These are phyloP conservation scores for Trichosanthes truncata DNA, from an alignment of 306 rosid genomes.

Conservation along the genomic window DNA sequence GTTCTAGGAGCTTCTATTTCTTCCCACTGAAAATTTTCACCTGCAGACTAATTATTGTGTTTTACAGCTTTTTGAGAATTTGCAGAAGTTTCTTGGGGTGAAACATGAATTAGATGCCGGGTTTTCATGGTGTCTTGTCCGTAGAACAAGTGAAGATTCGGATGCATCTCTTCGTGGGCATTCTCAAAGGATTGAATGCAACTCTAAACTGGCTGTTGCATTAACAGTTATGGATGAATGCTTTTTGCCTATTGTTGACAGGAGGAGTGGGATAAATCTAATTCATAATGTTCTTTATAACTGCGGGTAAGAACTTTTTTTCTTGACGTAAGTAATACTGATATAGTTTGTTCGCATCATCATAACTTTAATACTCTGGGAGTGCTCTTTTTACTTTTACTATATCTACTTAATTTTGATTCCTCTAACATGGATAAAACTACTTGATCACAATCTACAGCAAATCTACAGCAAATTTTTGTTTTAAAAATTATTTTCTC, in stretches of 20 bases:
- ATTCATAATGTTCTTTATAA: constrained; percentile 78
- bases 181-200: constrained; percentile 68
- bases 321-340: not conserved
- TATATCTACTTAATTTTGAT: not conserved
- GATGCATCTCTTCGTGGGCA: constrained; percentile 56
- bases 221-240: constrained; percentile 95
- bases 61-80: constrained; percentile 69
- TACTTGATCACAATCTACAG: not conserved
- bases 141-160: constrained; percentile 60
- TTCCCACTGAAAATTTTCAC: not conserved
- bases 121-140: constrained; percentile 80
- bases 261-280: constrained; percentile 91
- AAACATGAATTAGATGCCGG: constrained; percentile 94
- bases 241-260: constrained; percentile 84
- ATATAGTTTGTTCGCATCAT: not conserved
- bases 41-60: constrained; percentile 5
- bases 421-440: not conserved
- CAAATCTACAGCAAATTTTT: not conserved
- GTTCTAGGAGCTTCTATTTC: not conserved
- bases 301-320: constrained; percentile 58
- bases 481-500: not conserved
- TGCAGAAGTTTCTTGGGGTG: constrained; percentile 79
- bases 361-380: not conserved
- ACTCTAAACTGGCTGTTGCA: constrained; percentile 93
- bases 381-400: not conserved